These are phyloP conservation scores for Calonectria montana DNA, from an alignment of 2,329 filamentous ascomycete genomes.

Conservation along the genomic window DNA sequence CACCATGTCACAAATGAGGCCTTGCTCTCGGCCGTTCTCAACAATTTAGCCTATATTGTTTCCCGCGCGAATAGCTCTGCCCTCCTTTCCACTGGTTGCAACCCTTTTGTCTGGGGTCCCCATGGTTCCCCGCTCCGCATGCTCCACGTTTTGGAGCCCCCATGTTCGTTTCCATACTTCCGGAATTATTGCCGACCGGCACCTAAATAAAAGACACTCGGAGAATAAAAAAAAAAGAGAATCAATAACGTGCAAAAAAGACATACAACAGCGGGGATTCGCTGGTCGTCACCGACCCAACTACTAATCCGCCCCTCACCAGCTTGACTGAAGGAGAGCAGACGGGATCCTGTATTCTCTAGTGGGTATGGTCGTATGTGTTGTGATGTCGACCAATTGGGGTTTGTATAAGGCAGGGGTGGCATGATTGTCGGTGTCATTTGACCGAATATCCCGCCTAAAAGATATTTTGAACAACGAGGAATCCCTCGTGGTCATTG, in stretches of 20 bases:
- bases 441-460: neutral
- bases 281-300: neutral
- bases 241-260: neutral
- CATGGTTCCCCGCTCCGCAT: neutral
- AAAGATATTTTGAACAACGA: neutral
- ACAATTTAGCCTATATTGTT: conserved; percentile 7
- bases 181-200: neutral
- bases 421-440: neutral
- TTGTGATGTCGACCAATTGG: neutral
- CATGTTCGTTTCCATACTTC: neutral
- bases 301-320: neutral
- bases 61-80: conserved; percentile 7
- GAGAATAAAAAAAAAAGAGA: neutral
- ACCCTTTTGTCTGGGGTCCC: neutral
- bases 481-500: too few relatives aligned
- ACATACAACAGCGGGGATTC: conserved; percentile 7
- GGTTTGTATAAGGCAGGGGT: neutral
- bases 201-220: neutral
- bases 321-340: neutral
- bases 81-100: neutral
- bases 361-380: neutral
- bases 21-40: neutral
- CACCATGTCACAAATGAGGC: neutral
- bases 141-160: neutral
- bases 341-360: conserved; percentile 1